Percentiles rank a stretch among this genome's conserved stretches.
phyloP scores from a whole-genome alignment of 2,329 filamentous ascomycete species.

The Thermochaetoides dissita region DNA sequence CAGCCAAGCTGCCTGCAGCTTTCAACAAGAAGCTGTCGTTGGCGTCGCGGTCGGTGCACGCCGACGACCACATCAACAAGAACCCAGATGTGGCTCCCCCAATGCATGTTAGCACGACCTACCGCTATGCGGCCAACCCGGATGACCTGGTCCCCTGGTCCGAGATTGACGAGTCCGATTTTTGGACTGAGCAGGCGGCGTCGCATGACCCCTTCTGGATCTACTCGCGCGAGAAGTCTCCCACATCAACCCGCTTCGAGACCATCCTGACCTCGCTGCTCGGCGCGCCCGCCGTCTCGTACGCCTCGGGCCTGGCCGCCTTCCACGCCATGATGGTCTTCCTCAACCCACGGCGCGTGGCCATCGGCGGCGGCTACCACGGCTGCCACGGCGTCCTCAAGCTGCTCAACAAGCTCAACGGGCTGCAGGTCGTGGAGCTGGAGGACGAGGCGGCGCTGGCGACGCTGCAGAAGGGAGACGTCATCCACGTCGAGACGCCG shows the following conservation, averaged over 20 bases:
- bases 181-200: too few relatives aligned
- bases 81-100: conserved; percentile 74
- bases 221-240: conserved; percentile 69
- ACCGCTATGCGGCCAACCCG: conserved; percentile 63
- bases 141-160: conserved; percentile 40
- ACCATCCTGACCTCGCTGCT: conserved; percentile 63
- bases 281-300: conserved; percentile 56
- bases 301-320: conserved; percentile 71
- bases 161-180: conserved; percentile 21
- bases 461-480: conserved; percentile 59
- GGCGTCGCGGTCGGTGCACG: conserved; percentile 65
- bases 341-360: conserved; percentile 66
- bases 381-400: conserved; percentile 77
- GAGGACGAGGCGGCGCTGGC: conserved; percentile 31
- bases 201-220: conserved; percentile 46
- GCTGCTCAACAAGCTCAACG: conserved; percentile 61
- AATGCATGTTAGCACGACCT: conserved; percentile 84
- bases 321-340: conserved; percentile 80
- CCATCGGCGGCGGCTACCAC: conserved; percentile 79
- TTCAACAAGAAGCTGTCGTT: conserved; percentile 34
- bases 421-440: conserved; percentile 58
- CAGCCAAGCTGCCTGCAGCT: conserved; percentile 13
- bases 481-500: conserved; percentile 86
- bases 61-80: conserved; percentile 62
- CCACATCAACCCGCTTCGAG: conserved; percentile 76